phyloP scores from a whole-genome alignment of 352 stramenopile species.

The Globisporangium paroecandrum region DNA sequence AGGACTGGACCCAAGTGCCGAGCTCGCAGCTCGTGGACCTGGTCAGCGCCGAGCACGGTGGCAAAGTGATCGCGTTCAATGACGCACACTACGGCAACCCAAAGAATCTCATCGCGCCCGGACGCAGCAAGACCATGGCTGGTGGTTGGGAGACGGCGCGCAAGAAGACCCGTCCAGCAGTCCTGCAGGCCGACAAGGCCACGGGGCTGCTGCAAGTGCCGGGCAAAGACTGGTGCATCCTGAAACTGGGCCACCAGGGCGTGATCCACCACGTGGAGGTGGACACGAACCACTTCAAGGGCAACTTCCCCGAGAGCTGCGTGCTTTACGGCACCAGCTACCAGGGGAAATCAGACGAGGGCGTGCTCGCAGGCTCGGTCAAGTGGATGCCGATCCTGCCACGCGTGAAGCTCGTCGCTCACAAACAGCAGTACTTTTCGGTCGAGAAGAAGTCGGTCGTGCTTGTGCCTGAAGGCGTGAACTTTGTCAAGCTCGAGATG shows the following conservation, averaged over 20 bases:
- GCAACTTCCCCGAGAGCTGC: conserved; percentile 93
- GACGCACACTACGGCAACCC: conserved; percentile 94
- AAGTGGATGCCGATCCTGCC: conserved; percentile 86
- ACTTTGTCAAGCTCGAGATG: conserved; percentile 92
- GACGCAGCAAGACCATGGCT: conserved; percentile 89
- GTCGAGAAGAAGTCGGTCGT: conserved; percentile 52
- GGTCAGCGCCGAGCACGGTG: conserved; percentile 79
- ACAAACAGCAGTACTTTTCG: conserved; percentile 88
- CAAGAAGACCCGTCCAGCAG: conserved; percentile 78
- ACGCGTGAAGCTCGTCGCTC: conserved; percentile 79
- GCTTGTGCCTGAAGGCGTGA: conserved; percentile 63
- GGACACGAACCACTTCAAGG: conserved; percentile 95
- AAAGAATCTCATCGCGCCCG: conserved; percentile 88
- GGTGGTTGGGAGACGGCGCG: conserved; percentile 94
- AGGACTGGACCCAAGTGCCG: conserved; percentile 59
- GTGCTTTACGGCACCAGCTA: conserved; percentile 71
- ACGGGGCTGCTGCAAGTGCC: conserved; percentile 61
- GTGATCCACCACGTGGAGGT: conserved; percentile 75
- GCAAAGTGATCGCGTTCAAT: conserved; percentile 86
- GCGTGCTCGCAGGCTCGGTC: conserved; percentile 34
- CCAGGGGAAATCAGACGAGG: conserved; percentile 28
- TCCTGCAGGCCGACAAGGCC: conserved; percentile 47
- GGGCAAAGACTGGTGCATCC: conserved; percentile 90
- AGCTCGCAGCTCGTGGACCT: conserved; percentile 75
- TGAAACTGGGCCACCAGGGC: conserved; percentile 85